phyloP scores from a whole-genome alignment of 1,284 basidiomycete species.

The Thelephora terrestris region DNA sequence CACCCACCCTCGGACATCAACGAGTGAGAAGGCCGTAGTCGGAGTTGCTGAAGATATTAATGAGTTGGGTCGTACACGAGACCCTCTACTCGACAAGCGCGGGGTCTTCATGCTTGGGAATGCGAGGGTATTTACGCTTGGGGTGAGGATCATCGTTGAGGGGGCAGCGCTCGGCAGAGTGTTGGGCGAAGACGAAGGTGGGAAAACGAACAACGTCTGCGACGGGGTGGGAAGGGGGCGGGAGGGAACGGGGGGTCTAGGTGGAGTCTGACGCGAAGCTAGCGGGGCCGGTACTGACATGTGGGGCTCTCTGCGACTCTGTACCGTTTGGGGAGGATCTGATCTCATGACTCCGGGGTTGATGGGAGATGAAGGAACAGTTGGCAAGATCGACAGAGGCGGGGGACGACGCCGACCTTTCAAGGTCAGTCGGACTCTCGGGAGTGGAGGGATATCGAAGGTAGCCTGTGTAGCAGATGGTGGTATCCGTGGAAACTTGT shows the following conservation, averaged over 20 bases:
- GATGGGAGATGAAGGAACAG: slow-evolving; percentile 50
- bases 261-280: slow-evolving; percentile 26
- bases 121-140: slow-evolving; percentile 33
- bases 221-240: slow-evolving; percentile 35
- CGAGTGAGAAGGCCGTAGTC: slow-evolving; percentile 73
- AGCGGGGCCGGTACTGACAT: slow-evolving; percentile 37
- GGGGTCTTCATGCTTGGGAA: slow-evolving; percentile 60
- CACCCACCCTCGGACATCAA: slow-evolving; percentile 70
- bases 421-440: slow-evolving; percentile 21
- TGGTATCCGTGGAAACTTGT: slow-evolving; percentile 26
- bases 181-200: slow-evolving; percentile 71
- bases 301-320: slow-evolving; percentile 40
- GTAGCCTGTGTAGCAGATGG: slow-evolving; percentile 34
- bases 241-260: slow-evolving; percentile 14
- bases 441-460: slow-evolving; percentile 36
- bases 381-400: slow-evolving; percentile 50
- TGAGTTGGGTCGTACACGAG: slow-evolving; percentile 55
- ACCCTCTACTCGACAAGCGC: slow-evolving; percentile 57
- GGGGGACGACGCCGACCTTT: slow-evolving; percentile 50
- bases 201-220: slow-evolving; percentile 77
- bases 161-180: slow-evolving; percentile 45
- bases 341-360: slow-evolving; percentile 17
- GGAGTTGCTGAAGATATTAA: slow-evolving; percentile 66
- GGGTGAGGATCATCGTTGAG: slow-evolving; percentile 66
- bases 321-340: slow-evolving; percentile 24